Percentiles rank a stretch among this genome's conserved stretches.
Conservation (phyloP, 257 asterid species). For the Leonotis leonurus region DNA sequence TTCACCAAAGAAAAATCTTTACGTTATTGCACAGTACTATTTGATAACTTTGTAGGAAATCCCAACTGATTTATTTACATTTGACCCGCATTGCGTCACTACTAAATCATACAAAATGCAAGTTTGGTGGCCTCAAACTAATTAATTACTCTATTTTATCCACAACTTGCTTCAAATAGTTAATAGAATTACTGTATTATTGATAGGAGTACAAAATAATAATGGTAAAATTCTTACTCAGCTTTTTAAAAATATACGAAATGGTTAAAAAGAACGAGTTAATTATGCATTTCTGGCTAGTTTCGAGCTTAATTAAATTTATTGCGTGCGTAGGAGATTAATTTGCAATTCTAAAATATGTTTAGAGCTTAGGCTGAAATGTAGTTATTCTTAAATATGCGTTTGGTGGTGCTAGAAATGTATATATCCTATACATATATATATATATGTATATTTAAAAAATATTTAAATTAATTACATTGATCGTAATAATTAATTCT, state of each 20-base stretch:
- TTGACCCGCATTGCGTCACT: conserved; percentile 14
- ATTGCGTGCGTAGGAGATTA: too few species aligned
- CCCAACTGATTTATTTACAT: conserved; percentile 9
- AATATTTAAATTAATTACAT: too few species aligned
- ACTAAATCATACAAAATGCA: not conserved
- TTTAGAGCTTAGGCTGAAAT: too few species aligned
- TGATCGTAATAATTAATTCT: too few species aligned
- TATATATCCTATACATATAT: too few species aligned
- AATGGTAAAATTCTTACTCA: not conserved
- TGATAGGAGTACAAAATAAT: not conserved
- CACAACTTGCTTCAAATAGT: not conserved
- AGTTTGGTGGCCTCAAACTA: conserved; percentile 12
- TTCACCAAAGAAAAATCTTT: conserved; percentile 8
- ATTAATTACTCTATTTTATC: conserved; percentile 3
- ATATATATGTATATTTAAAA: too few species aligned
- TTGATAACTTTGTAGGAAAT: not conserved
- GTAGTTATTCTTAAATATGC: too few species aligned
- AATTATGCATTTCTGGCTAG: not conserved
- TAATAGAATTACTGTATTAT: not conserved
- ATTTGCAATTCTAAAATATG: too few species aligned
- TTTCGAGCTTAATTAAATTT: not conserved
- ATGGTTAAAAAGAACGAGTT: not conserved
- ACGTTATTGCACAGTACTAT: conserved; percentile 1
- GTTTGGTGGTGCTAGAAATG: too few species aligned
- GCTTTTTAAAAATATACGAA: not conserved